Base-by-base conservation (phyloP, 208 protist species). In the Acanthamoeba castellanii region DNA sequence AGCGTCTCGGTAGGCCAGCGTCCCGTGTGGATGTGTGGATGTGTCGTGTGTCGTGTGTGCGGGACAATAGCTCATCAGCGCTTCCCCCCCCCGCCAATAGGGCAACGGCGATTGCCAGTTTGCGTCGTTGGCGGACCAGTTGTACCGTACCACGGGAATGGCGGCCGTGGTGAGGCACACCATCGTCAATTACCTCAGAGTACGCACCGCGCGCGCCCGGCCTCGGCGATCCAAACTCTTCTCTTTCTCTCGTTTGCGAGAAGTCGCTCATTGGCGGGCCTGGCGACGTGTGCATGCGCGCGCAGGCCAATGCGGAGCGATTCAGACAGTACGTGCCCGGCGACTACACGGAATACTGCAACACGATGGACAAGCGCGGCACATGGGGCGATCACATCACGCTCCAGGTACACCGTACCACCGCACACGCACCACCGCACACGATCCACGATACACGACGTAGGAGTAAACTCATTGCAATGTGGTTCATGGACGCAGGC, bases 311-410 rank as follows among this genome's bases (percentile, higher is more conserved):
- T 25, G 9, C 78, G 5, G 78, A 55, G 13, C 27, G 45, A 18
- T 87, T 87, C 78, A 55, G 34, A 8, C 78, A 87, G 50, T 87
- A 87, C 85, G 85, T 92, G 6, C 85, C 85, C 5, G 85, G 30
- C 34, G 85, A 92, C 85, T 92, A 92, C 85, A 68, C 66, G 20
- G 42, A 70, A 20, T 92, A 92, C 85, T 92, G 85, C 59, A 37
- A 92, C 59, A 27, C 32, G 45, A 92, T 92, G 85, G 85, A 68
- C 85, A 92, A 92, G 59, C 55, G 64, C 3, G 85, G 85, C 4
- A 74, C 55, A 32, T 92, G 85, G 85, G 85, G 85, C 59, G 85
- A 92, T 30, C 85, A 92, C 64, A 34, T 92, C 27, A 92, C 85
- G 7, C 64, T 92, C 4, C 85, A 92, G 84, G 84, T 55, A 27